Conservation (phyloP, 2,329 filamentous ascomycete genomes). For the Pseudogymnoascus sp. region DNA sequence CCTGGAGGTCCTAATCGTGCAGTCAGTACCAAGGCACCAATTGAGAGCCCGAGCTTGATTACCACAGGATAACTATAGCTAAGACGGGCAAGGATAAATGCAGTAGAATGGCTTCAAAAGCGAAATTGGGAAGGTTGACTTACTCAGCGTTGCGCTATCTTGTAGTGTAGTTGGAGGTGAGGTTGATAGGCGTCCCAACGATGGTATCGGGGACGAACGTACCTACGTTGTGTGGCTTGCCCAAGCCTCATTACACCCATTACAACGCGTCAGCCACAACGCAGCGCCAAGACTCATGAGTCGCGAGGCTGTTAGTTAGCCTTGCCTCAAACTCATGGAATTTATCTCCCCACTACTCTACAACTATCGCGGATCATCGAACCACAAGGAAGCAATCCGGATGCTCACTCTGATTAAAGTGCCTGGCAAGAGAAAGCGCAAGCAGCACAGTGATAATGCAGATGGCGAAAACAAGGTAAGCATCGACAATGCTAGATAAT, state of each 20-base stretch:
- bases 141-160: constrained; percentile 5
- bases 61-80: not conserved
- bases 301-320: not conserved
- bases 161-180: not conserved
- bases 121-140: not conserved
- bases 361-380: not conserved
- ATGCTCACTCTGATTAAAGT: constrained; percentile 26
- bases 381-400: constrained; percentile 1
- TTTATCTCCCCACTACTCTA: not conserved
- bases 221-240: constrained; percentile 8
- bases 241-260: constrained; percentile 8
- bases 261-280: constrained; percentile 7
- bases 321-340: not conserved
- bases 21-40: constrained; percentile 3
- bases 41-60: not conserved
- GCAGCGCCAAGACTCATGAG: not conserved
- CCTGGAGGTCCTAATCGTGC: not conserved
- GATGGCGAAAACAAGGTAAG: not conserved
- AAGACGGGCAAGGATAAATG: not conserved
- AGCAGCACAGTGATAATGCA: constrained; percentile 15
- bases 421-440: constrained; percentile 24
- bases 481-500: not conserved
- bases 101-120: not conserved
- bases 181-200: constrained; percentile 7
- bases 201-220: constrained; percentile 1